These are phyloP conservation scores for Geosmithia morbida DNA, from an alignment of 2,329 filamentous ascomycete species.

Conservation along the genomic window DNA sequence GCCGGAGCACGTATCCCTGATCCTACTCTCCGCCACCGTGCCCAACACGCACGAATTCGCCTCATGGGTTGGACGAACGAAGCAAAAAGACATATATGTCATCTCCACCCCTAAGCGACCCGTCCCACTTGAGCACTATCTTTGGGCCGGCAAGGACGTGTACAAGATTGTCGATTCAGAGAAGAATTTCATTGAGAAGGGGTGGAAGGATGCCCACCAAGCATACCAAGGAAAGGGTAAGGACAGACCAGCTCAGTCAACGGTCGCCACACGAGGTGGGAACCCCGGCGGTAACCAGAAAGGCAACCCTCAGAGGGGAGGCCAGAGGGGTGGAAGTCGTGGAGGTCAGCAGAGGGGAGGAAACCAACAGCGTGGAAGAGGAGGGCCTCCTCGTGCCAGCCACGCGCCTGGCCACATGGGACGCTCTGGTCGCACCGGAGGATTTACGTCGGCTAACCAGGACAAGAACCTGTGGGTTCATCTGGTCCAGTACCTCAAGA, in stretches of 20 bases:
- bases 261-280: constrained; percentile 21
- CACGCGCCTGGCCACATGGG: constrained; percentile 75
- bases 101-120: constrained; percentile 94
- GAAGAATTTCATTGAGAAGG: constrained; percentile 80
- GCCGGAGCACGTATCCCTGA: constrained; percentile 90
- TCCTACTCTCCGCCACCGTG: constrained; percentile 88
- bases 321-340: constrained; percentile 27
- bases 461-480: constrained; percentile 97
- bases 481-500: constrained; percentile 79
- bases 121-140: constrained; percentile 86
- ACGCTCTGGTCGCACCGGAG: constrained; percentile 69
- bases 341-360: constrained; percentile 33
- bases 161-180: constrained; percentile 90
- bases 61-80: constrained; percentile 94
- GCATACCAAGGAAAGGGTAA: constrained; percentile 74
- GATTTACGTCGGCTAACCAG: constrained; percentile 78
- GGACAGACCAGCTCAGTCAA: constrained; percentile 28
- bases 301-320: constrained; percentile 34
- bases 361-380: constrained; percentile 37
- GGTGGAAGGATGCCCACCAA: constrained; percentile 88
- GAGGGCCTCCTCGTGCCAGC: constrained; percentile 38
- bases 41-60: constrained; percentile 97
- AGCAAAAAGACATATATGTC: constrained; percentile 98
- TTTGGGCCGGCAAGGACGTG: constrained; percentile 89
- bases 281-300: constrained; percentile 18